phyloP scores from a whole-genome alignment of 768 basidiomycete genomes.

The Boletus reticulatus region DNA sequence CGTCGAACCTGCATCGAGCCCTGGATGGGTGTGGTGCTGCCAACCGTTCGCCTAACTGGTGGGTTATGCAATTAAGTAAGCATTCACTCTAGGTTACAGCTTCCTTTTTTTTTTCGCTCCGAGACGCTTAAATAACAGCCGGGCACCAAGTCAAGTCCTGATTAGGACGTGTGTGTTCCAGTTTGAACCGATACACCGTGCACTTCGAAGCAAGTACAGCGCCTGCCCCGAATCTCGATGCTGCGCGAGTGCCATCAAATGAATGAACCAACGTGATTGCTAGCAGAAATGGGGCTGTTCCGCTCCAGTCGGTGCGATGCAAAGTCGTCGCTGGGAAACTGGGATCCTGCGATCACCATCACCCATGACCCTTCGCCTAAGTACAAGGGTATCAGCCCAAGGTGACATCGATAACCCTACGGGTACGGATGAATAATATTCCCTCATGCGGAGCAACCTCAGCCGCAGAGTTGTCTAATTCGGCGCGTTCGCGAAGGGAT shows the following conservation, averaged over 20 bases:
- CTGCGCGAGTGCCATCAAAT: slow-evolving; percentile 7
- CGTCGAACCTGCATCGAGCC: slow-evolving; percentile 25
- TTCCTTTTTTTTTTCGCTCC: slow-evolving; percentile 29
- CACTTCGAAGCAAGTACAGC: slow-evolving; percentile 23
- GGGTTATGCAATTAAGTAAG: slow-evolving; percentile 25
- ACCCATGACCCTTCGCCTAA: slow-evolving; percentile 11
- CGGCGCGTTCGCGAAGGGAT: slow-evolving; percentile 30
- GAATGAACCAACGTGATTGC: slow-evolving; percentile 22
- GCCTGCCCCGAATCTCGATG: slow-evolving; percentile 20
- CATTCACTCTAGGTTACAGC: slow-evolving; percentile 11
- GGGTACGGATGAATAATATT: slow-evolving; percentile 26
- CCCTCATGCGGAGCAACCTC: slow-evolving; percentile 19
- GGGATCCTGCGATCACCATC: slow-evolving; percentile 17
- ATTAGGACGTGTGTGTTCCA: slow-evolving; percentile 11
- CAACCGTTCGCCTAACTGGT: slow-evolving; percentile 17
- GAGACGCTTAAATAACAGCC: slow-evolving; percentile 22
- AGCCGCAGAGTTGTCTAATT: slow-evolving; percentile 18
- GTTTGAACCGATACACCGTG: not conserved
- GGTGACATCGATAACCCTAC: slow-evolving; percentile 23
- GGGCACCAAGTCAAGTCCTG: slow-evolving; percentile 4
- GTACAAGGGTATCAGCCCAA: not conserved
- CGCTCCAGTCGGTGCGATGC: slow-evolving; percentile 24
- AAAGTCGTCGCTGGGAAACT: slow-evolving; percentile 7
- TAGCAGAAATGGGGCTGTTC: slow-evolving; percentile 13
- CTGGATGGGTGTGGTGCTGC: slow-evolving; percentile 14